Evolutionary conservation across 169 alveolate genomes (phyloP), one percentile per base, ranked within the genome.

Genomic region (Plasmodium vinckei): DNA sequence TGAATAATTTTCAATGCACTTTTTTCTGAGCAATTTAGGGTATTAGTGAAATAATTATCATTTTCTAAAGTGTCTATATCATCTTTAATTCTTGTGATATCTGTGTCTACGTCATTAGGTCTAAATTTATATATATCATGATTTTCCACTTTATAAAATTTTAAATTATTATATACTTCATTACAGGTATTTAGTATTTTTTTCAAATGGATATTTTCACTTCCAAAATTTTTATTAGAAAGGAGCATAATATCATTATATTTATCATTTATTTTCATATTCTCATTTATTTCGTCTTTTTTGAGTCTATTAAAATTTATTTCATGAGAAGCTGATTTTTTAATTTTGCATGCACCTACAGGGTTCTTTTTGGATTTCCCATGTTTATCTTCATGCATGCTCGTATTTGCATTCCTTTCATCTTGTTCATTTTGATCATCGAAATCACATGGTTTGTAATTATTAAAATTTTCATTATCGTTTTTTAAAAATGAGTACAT

Each of bases 111-210:
- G 47, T 77, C 53, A 21, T 33, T 25, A 3, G 88, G 88, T 56
- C 88, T 44, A 51, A 77, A 77, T 77, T 77, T 77, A 65, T 77
- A 44, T 25, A 19, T 27, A 27, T 77, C 88, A 47, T 77, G 88
- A 77, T 77, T 77, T 77, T 77, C 77, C 15, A 46, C 77, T 69
- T 77, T 77, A 57, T 77, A 77, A 51, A 63, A 77, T 77, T 77
- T 77, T 64, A 77, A 77, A 57, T 57, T 49, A 56, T 77, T 23
- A 44, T 68, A 57, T 69, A 77, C 47, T 19, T 77, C 39, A 21
- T 65, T 77, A 44, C 77, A 47, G 27, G n/a, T 57, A 13, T 64
- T 39, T 77, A 49, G 69, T 42, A 77, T 77, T 77, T 77, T 77
- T 49, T 77, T 77, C 60, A 77, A 64, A 64, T 77, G 88, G 7